Conservation (phyloP, 108 stramenopile species). For the Fragilaria crotonensis region DNA sequence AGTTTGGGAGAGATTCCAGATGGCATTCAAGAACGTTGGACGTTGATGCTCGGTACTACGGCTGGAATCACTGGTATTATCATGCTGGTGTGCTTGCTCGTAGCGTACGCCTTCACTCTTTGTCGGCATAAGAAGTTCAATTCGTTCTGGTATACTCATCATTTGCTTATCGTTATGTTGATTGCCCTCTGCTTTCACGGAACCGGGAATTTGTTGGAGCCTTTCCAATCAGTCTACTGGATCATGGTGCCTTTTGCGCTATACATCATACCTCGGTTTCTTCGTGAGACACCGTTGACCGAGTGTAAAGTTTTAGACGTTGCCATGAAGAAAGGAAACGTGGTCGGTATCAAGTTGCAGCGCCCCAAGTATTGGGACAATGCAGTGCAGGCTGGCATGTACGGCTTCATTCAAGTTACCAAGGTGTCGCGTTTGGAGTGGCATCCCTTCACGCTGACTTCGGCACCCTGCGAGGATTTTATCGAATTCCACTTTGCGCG, state of each 20-base stretch:
- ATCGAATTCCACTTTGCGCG: conserved; percentile 12
- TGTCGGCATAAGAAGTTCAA: conserved; percentile 8
- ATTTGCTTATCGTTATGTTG: conserved; percentile 10
- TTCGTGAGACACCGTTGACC: conserved; percentile 9
- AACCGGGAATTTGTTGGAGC: conserved; percentile 9
- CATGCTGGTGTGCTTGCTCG: neutral
- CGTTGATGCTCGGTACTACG: neutral
- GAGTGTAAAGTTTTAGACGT: conserved; percentile 2
- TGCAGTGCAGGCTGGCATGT: conserved; percentile 10
- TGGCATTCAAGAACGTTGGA: neutral
- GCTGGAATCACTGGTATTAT: conserved; percentile 10
- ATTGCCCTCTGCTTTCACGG: conserved; percentile 12
- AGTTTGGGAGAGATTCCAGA: conserved; percentile 6
- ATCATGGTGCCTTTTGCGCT: conserved; percentile 9
- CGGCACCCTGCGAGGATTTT: conserved; percentile 7
- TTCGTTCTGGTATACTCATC: conserved; percentile 9
- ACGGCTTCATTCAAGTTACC: conserved; percentile 11
- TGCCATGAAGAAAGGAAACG: conserved; percentile 5
- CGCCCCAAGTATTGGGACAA: neutral
- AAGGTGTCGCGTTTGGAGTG: conserved; percentile 7
- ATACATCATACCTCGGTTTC: conserved; percentile 9
- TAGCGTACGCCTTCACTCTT: conserved; percentile 4
- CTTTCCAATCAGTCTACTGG: conserved; percentile 14
- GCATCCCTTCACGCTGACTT: conserved; percentile 21
- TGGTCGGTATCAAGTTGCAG: conserved; percentile 5